Evolutionary conservation across 257 asterid species (phyloP).

Genomic region (Anisodus tanguticus): DNA sequence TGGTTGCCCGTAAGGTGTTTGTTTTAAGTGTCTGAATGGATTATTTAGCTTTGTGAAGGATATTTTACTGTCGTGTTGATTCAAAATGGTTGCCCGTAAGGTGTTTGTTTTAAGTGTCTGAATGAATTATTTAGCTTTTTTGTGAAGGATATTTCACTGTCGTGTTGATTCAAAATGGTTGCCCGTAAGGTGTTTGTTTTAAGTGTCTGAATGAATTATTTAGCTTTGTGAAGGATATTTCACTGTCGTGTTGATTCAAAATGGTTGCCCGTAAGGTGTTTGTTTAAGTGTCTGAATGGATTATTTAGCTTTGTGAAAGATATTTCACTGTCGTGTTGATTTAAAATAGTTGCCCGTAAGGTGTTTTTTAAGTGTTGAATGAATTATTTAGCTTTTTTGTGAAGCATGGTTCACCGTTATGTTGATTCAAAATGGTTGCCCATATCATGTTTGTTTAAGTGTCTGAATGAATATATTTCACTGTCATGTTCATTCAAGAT

Average conservation of each 20-base stretch:
- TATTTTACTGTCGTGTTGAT: neutral
- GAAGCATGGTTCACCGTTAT: too few species aligned
- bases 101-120: neutral
- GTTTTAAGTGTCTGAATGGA: too few species aligned
- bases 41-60: too few species aligned
- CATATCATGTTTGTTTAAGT: neutral
- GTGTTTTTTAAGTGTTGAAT: too few species aligned
- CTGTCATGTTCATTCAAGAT: neutral
- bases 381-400: too few species aligned
- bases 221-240: neutral
- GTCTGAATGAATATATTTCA: conserved; percentile 9
- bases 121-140: too few species aligned
- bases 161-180: neutral
- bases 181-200: neutral
- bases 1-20: too few species aligned
- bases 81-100: neutral
- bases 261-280: neutral
- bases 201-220: neutral
- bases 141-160: conserved; percentile 10
- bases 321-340: too few species aligned
- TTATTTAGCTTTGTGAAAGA: too few species aligned
- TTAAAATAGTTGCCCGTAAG: too few species aligned
- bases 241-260: neutral
- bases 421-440: neutral
- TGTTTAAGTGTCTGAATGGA: neutral